A percentile compares a stretch with the other conserved stretches of the same genome.
phyloP scores from a whole-genome alignment of 495 filamentous ascomycete species.

The Oidiodendron maius region DNA sequence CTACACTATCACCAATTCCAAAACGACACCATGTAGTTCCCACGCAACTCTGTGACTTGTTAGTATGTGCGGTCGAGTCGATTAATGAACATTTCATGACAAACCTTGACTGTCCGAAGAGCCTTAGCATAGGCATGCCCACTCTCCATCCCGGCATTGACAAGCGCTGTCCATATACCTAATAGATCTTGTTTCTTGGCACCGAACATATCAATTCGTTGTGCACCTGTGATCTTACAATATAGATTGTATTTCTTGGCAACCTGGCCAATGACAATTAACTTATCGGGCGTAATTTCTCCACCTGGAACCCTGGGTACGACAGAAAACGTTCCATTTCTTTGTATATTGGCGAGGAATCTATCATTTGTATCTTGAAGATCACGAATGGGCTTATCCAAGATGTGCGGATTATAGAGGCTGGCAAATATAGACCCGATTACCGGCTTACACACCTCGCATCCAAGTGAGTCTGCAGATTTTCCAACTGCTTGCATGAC shows the following conservation, averaged over 20 bases:
- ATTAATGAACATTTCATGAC: no score
- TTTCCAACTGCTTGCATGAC: slow-evolving; percentile 82
- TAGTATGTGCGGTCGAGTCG: no score
- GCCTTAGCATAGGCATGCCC: slow-evolving; percentile 95
- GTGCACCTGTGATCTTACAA: slow-evolving; percentile 92
- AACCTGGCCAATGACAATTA: slow-evolving; percentile 83
- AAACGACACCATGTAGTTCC: slow-evolving; percentile 94
- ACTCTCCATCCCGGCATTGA: slow-evolving; percentile 90
- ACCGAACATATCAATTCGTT: slow-evolving; percentile 94
- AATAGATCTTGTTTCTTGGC: slow-evolving; percentile 88
- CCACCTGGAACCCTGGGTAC: slow-evolving; percentile 81
- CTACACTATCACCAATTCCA: slow-evolving; percentile 92
- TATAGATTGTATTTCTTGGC: slow-evolving; percentile 87
- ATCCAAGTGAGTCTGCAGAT: slow-evolving; percentile 70
- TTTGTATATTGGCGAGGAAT: slow-evolving; percentile 91
- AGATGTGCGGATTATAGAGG: slow-evolving; percentile 81
- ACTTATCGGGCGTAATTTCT: slow-evolving; percentile 87
- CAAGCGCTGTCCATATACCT: slow-evolving; percentile 80
- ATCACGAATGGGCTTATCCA: slow-evolving; percentile 68
- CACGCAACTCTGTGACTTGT: no score
- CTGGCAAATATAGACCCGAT: slow-evolving; percentile 81
- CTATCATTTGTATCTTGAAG: slow-evolving; percentile 93
- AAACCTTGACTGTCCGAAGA: slow-evolving; percentile 86
- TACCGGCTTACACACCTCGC: slow-evolving; percentile 86
- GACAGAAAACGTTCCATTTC: slow-evolving; percentile 90